phyloP scores from a whole-genome alignment of 306 rosid species.

The Citrullus mucosospermus region DNA sequence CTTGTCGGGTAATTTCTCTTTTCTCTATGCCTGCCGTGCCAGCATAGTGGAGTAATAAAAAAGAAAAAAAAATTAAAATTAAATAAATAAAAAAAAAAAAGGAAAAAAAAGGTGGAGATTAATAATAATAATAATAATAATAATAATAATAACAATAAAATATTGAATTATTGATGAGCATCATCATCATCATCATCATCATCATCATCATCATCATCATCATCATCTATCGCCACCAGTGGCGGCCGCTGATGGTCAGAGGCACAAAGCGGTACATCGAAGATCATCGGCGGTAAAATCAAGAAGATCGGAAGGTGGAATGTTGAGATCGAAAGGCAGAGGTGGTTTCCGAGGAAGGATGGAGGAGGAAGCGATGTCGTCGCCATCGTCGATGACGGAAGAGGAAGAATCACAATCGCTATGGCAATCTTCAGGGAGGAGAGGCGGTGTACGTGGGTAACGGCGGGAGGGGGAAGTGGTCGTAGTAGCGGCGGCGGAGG shows the following conservation, averaged over 20 bases:
- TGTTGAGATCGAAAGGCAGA: conserved; percentile 66
- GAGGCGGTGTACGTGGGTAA: conserved; percentile 46
- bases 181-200: conserved; percentile 8
- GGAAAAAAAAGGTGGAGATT: neutral
- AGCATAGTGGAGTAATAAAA: conserved; percentile 8
- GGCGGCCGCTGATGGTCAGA: conserved; percentile 24
- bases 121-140: neutral
- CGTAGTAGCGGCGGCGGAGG: neutral
- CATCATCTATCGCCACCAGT: conserved; percentile 8
- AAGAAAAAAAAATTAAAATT: neutral
- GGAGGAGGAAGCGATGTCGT: conserved; percentile 33
- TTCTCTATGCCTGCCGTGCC: conserved; percentile 10
- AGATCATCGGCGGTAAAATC: conserved; percentile 34
- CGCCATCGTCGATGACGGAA: conserved; percentile 54
- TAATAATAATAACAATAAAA: conserved; percentile 1
- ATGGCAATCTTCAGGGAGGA: conserved; percentile 67
- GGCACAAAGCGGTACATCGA: conserved; percentile 59
- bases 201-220: conserved; percentile 12
- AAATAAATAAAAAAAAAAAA: no score
- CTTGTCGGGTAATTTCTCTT: conserved; percentile 28
- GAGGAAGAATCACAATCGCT: conserved; percentile 91
- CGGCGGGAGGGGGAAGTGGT: conserved; percentile 16
- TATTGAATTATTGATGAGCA: conserved; percentile 28
- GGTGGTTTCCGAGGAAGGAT: conserved; percentile 18
- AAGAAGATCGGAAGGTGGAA: conserved; percentile 44